phyloP scores from a whole-genome alignment of 805 yeast genomes.

The Limtongozyma cylindracea region DNA sequence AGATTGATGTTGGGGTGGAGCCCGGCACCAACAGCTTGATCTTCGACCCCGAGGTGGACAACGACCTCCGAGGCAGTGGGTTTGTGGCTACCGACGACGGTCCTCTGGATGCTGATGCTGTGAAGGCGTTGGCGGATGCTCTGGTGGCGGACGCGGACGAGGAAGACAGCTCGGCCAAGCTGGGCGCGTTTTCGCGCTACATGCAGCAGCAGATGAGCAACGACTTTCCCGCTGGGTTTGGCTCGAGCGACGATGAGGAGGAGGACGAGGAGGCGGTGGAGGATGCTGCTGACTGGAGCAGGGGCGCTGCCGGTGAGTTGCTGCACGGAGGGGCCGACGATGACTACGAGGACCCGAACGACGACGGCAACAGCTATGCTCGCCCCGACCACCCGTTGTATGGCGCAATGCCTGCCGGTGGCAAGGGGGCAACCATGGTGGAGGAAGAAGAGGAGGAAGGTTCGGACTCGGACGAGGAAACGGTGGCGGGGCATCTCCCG shows the following conservation, averaged over 20 bases:
- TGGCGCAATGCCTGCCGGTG: too few species aligned
- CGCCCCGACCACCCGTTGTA: too few species aligned
- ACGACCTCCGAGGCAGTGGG: conserved; percentile 7
- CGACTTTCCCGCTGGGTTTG: background rate
- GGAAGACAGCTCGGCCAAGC: too few species aligned
- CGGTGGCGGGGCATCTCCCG: too few species aligned
- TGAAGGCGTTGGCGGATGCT: conserved; percentile 5
- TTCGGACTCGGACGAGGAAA: too few species aligned
- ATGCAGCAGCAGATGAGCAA: conserved; percentile 47
- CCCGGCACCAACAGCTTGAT: conserved; percentile 9
- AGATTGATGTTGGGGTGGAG: conserved; percentile 10
- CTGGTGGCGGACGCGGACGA: conserved; percentile 12
- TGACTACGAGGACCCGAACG: conserved; percentile 59
- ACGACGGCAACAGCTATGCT: conserved; percentile 58
- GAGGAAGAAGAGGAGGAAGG: too few species aligned
- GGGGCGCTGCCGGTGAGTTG: too few species aligned
- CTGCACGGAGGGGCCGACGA: conserved; percentile 35
- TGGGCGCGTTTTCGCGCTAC: conserved; percentile 45
- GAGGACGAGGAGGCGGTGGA: conserved; percentile 17
- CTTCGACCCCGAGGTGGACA: conserved; percentile 8
- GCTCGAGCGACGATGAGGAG: conserved; percentile 5
- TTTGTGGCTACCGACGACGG: conserved; percentile 4
- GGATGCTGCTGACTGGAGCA: too few species aligned
- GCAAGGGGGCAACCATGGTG: too few species aligned
- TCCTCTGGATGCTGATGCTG: conserved; percentile 2